A percentile compares a stretch with the other conserved stretches of the same genome.
These are phyloP conservation scores for Fusarium bactridioides DNA, from an alignment of 2,329 filamentous ascomycete genomes.

Conservation along the genomic window DNA sequence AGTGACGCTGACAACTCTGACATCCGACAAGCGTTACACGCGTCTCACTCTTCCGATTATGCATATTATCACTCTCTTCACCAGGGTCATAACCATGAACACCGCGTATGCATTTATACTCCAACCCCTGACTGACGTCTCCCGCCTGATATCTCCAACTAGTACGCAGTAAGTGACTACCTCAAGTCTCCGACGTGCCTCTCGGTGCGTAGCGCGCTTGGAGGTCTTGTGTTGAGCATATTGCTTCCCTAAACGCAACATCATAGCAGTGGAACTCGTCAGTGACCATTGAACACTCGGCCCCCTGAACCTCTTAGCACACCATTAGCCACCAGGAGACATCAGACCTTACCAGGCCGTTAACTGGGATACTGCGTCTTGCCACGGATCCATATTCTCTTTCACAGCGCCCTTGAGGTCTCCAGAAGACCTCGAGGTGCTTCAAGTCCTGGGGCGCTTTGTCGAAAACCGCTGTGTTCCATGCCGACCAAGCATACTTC, in stretches of 20 bases:
- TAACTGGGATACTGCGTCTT: neutral
- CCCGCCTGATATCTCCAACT: neutral
- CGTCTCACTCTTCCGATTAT: neutral
- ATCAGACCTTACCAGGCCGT: neutral
- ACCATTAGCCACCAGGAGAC: neutral
- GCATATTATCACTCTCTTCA: neutral
- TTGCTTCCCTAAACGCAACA: neutral
- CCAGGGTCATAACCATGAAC: no score
- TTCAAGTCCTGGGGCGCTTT: neutral
- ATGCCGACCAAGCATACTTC: neutral
- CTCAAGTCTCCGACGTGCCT: neutral
- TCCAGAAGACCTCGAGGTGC: accelerated
- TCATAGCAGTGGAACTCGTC: neutral
- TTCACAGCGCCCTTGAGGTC: accelerated
- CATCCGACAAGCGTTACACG: neutral
- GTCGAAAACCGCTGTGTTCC: neutral
- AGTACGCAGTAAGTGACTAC: neutral
- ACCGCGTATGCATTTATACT: neutral
- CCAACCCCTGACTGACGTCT: neutral
- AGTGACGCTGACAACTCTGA: neutral
- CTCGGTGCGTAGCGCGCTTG: neutral
- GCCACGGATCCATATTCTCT: neutral
- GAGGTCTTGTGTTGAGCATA: accelerated
- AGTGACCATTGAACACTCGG: neutral
- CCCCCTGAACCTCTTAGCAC: neutral